These are phyloP conservation scores for Penicillium palitans DNA, from an alignment of 2,329 filamentous ascomycete genomes.

Conservation along the genomic window DNA sequence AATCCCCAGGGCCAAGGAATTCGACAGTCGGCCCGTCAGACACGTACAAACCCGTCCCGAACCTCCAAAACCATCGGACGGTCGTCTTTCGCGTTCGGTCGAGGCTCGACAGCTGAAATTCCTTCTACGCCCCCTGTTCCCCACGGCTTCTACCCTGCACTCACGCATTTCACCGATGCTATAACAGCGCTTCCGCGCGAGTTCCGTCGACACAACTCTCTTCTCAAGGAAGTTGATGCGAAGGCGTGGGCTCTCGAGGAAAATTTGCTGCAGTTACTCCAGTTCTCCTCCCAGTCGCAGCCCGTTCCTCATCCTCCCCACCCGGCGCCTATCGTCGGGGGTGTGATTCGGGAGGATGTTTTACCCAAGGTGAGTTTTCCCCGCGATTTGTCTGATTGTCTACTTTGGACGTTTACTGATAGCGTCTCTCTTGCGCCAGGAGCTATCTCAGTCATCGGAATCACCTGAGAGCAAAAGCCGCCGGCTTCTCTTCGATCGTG, in stretches of 20 bases:
- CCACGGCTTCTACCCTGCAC: constrained; percentile 62
- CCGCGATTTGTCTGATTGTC: background rate
- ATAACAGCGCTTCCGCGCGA: constrained; percentile 92
- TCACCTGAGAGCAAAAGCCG: constrained; percentile 41
- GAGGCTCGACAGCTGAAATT: constrained; percentile 30
- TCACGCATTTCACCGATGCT: constrained; percentile 81
- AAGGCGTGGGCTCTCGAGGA: constrained; percentile 91
- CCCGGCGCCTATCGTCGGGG: constrained; percentile 39
- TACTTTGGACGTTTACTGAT: constrained; percentile 2
- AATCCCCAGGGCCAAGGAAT: constrained; percentile 32
- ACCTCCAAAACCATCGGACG: constrained; percentile 48
- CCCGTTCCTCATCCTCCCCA: constrained; percentile 36
- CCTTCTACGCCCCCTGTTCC: constrained; percentile 36
- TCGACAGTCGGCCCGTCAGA: constrained; percentile 46
- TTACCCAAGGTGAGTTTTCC: constrained; percentile 29
- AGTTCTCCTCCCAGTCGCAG: constrained; percentile 36
- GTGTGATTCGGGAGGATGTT: constrained; percentile 37
- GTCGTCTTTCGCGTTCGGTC: constrained; percentile 43
- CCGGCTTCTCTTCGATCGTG: constrained; percentile 73
- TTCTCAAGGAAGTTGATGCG: constrained; percentile 95
- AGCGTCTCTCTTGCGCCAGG: constrained; percentile 21
- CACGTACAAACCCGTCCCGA: constrained; percentile 51
- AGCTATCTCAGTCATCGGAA: constrained; percentile 32
- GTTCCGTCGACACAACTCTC: constrained; percentile 90
- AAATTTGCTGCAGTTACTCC: constrained; percentile 72